phyloP scores from a whole-genome alignment of 805 yeast genomes.

The Peterozyma toletana region DNA sequence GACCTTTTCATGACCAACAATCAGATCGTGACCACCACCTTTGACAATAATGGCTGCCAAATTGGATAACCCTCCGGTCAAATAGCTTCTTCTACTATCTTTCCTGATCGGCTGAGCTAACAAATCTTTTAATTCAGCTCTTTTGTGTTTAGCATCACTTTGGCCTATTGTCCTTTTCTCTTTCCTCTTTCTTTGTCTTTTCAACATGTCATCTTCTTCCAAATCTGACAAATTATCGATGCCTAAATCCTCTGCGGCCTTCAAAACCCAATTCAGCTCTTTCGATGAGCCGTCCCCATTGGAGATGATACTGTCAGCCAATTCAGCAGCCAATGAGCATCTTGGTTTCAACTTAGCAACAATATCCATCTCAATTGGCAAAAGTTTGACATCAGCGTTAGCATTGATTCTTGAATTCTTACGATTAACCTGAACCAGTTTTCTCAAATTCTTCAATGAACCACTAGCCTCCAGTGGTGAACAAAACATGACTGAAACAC shows the following conservation, averaged over 20 bases:
- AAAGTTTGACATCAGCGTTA: slow-evolving; percentile 48
- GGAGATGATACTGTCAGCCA: slow-evolving; percentile 68
- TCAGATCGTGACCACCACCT: slow-evolving; percentile 48
- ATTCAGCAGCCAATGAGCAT: slow-evolving; percentile 56
- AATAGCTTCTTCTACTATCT: slow-evolving; percentile 60
- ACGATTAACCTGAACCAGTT: slow-evolving; percentile 32
- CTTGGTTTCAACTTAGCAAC: slow-evolving; percentile 66
- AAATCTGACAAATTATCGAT: slow-evolving; percentile 62
- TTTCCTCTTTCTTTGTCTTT: slow-evolving; percentile 53
- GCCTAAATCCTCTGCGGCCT: slow-evolving; percentile 93
- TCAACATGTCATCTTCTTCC: slow-evolving; percentile 63
- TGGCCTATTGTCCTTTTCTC: slow-evolving; percentile 45
- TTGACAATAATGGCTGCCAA: slow-evolving; percentile 70
- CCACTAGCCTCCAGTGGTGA: slow-evolving; percentile 93
- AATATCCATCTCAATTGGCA: slow-evolving; percentile 74
- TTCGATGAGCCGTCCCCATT: slow-evolving; percentile 40
- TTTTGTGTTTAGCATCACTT: slow-evolving; percentile 37
- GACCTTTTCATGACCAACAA: slow-evolving; percentile 62
- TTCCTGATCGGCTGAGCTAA: slow-evolving; percentile 51
- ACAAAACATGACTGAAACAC: slow-evolving; percentile 91
- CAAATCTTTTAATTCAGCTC: slow-evolving; percentile 45
- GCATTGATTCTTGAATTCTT: slow-evolving; percentile 22
- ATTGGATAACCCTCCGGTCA: slow-evolving; percentile 73
- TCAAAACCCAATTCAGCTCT: slow-evolving; percentile 74
- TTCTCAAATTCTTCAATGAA: slow-evolving; percentile 70